Conservation (phyloP, 2,329 filamentous ascomycete genomes). For the Arthrobotrys sinensis region DNA sequence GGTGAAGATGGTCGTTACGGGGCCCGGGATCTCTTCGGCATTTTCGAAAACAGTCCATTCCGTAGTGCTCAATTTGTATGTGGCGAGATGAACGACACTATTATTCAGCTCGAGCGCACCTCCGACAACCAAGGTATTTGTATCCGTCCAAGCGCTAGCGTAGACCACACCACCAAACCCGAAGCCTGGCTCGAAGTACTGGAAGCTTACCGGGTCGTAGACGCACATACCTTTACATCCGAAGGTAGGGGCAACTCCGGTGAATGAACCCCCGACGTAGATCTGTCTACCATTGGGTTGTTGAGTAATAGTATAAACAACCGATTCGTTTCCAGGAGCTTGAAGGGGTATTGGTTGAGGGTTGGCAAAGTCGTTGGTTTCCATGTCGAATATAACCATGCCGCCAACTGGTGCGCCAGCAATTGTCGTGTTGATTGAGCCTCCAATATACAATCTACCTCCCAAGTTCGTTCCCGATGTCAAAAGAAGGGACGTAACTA, state of each 20-base stretch:
- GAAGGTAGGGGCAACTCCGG: slow-evolving; percentile 61
- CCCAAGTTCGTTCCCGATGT: slow-evolving; percentile 72
- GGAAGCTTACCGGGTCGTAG: slow-evolving; percentile 75
- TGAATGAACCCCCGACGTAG: slow-evolving; percentile 88
- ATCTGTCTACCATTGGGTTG: slow-evolving; percentile 80
- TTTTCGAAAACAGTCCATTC: slow-evolving; percentile 77
- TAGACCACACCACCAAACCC: slow-evolving; percentile 80
- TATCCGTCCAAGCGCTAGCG: slow-evolving; percentile 81
- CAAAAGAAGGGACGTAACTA: slow-evolving; percentile 78
- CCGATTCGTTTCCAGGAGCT: slow-evolving; percentile 74
- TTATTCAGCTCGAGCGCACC: slow-evolving; percentile 81
- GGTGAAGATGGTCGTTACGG: slow-evolving; percentile 81
- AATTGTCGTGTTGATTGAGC: slow-evolving; percentile 80
- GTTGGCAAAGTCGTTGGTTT: slow-evolving; percentile 78
- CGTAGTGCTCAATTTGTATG: slow-evolving; percentile 78
- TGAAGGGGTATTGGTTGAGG: slow-evolving; percentile 75
- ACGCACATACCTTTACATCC: slow-evolving; percentile 87
- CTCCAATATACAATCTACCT: slow-evolving; percentile 80
- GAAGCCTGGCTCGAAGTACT: slow-evolving; percentile 75
- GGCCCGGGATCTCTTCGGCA: slow-evolving; percentile 79
- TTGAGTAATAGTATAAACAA: slow-evolving; percentile 82
- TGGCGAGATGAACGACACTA: slow-evolving; percentile 78
- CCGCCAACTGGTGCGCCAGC: slow-evolving; percentile 77
- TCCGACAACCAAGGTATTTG: slow-evolving; percentile 80
- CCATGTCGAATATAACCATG: slow-evolving; percentile 84